Conservation (phyloP, 805 yeast genomes). For the Saccharomycopsis vini region DNA sequence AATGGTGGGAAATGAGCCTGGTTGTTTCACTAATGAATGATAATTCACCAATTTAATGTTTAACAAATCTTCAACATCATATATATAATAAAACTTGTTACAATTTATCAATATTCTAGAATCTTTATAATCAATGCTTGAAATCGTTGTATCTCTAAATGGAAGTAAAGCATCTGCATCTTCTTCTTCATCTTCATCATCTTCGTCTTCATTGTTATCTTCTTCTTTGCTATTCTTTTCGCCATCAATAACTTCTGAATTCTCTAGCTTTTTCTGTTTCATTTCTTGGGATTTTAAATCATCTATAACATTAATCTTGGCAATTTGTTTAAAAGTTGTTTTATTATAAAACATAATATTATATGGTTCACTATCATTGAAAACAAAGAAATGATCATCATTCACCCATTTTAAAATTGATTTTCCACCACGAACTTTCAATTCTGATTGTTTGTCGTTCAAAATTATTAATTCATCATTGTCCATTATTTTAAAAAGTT, state of each 20-base stretch:
- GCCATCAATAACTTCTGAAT: not conserved
- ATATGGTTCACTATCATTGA: constrained; percentile 12
- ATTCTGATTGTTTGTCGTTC: not conserved
- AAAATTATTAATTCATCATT: not conserved
- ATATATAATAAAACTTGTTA: constrained; percentile 15
- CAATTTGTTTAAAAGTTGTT: constrained; percentile 4
- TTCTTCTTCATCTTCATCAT: constrained; percentile 14
- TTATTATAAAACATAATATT: constrained; percentile 7
- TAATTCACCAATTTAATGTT: constrained; percentile 1
- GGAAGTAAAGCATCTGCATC: constrained; percentile 16
- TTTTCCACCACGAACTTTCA: not conserved
- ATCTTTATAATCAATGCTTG: constrained; percentile 5
- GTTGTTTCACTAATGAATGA: constrained; percentile 1
- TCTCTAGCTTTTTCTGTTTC: not conserved
- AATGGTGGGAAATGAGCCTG: constrained; percentile 2
- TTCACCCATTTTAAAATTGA: constrained; percentile 8
- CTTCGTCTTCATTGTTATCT: not conserved
- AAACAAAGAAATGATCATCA: constrained; percentile 6
- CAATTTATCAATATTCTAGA: constrained; percentile 10
- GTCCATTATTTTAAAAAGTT: not conserved
- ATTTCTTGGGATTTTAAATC: constrained; percentile 10
- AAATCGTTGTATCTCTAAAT: constrained; percentile 17
- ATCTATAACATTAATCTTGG: constrained; percentile 10
- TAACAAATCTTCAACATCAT: constrained; percentile 3
- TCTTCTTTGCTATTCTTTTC: not conserved